Conservation (phyloP, 306 rosid species). For the Cucurbita argyrosperma region DNA sequence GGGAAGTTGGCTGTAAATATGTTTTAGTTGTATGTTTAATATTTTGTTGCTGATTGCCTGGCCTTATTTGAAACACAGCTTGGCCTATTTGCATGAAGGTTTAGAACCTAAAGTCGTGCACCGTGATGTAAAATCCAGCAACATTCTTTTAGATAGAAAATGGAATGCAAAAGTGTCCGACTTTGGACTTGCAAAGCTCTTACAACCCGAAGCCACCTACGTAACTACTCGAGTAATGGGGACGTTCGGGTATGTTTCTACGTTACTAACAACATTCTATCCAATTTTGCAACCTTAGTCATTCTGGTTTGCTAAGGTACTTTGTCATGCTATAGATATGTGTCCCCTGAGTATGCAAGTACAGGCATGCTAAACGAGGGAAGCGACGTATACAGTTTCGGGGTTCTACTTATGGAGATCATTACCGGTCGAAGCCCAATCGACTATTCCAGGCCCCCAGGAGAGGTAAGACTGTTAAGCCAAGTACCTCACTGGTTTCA, state of each 20-base stretch:
- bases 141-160: slow-evolving; percentile 77
- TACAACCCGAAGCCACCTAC: slow-evolving; percentile 65
- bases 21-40: not conserved
- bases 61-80: slow-evolving; percentile 30
- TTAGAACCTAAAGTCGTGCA: slow-evolving; percentile 98
- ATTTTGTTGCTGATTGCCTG: not conserved
- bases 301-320: not conserved
- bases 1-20: not conserved
- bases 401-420: slow-evolving; percentile 90
- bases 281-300: not conserved
- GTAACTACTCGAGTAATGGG: slow-evolving; percentile 98
- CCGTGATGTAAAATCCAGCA: slow-evolving; percentile 89
- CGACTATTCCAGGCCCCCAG: slow-evolving; percentile 82
- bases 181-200: slow-evolving; percentile 93
- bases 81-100: slow-evolving; percentile 93
- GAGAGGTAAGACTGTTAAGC: slow-evolving; percentile 43
- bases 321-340: slow-evolving; percentile 43
- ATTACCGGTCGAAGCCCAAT: slow-evolving; percentile 92
- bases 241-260: slow-evolving; percentile 61
- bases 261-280: not conserved
- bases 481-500: not conserved
- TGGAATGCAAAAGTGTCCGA: slow-evolving; percentile 92
- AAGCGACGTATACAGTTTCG: slow-evolving; percentile 87
- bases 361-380: slow-evolving; percentile 95
- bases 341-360: slow-evolving; percentile 95